Base-by-base conservation (phyloP, 768 basidiomycete genomes). In the Suillus bovinus region DNA sequence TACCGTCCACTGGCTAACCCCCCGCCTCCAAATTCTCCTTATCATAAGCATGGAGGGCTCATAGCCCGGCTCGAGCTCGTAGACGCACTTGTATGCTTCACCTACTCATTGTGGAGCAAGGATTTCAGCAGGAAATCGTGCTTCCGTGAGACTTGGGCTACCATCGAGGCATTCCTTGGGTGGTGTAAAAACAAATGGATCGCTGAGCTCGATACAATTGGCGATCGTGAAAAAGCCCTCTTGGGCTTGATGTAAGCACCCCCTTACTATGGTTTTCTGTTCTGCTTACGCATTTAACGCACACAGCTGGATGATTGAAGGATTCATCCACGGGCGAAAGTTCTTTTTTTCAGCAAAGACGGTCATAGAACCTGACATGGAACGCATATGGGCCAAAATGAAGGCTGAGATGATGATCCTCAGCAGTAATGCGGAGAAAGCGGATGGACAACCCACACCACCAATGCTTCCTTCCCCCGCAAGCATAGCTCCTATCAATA, bases 381-480 rank as follows among this genome's bases (percentile, higher is more conserved):
- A 74, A 24, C 73, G 73, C 64, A 69, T 73, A 69, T 74, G 73
- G 73, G 42, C 64, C 5, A 74, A 74, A 69, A 70, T 74, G 71
- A 76, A 58, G 66, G 53, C 68, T 63, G 73, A 74, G 60, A 74
- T 74, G 73, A 66, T 70, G 56, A 63, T 59, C 4, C 66, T 76
- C 27, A 69, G 68, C 67, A 72, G 71, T 54, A 74, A 76, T 70
- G 73, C 73, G 71, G 73, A 74, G 66, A 74, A 69, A 67, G 67
- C 74, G 70, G 73, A 74, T 22, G 62, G 69, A 44, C 77, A 81
- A 58, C 69, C 74, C 7, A 86, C 87, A 0, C 89, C 89, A 36
- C 84, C 85, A 36, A 91, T 91, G 91, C 84, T 92, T 50, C 91
- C 90, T 41, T 91, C 90, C 39, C 89, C 89, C 2, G 89, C 86